A percentile compares a stretch with the other conserved stretches of the same genome.
Evolutionary conservation across 108 stramenopile genomes (phyloP).

Genomic region (Mayamaea pseudoterrestris): DNA sequence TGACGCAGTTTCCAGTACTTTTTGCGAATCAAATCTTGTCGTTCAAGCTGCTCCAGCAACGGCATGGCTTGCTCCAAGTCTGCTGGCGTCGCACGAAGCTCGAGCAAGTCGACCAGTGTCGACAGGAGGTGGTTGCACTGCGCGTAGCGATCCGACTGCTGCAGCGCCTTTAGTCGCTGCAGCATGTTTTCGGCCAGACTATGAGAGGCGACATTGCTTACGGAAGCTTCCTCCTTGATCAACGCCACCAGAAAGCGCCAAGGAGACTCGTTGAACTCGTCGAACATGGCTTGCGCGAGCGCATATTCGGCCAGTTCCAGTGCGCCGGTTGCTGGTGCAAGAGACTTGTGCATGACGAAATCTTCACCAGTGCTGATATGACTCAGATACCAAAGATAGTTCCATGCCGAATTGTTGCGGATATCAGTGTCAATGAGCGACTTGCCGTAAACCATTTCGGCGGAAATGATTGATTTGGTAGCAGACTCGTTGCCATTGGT

Average conservation of each 20-base stretch:
- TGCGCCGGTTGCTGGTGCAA: constrained; percentile 24
- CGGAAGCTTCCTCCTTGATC: constrained; percentile 58
- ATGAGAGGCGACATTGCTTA: no score
- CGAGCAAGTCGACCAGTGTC: constrained; percentile 61
- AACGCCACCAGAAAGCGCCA: constrained; percentile 72
- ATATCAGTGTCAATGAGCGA: constrained; percentile 57
- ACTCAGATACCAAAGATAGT: constrained; percentile 87
- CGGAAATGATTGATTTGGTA: no score
- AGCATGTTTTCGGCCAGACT: no score
- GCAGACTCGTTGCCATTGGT: constrained; percentile 38
- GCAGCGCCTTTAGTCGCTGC: no score
- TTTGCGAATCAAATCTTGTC: constrained; percentile 51
- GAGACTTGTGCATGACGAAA: no score
- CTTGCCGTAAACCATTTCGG: constrained; percentile 72
- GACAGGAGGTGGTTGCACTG: constrained; percentile 42
- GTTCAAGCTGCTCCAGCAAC: constrained; percentile 12
- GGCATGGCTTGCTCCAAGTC: constrained; percentile 29
- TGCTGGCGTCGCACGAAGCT: constrained; percentile 25
- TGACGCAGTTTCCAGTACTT: constrained; percentile 71
- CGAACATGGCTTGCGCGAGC: constrained; percentile 32
- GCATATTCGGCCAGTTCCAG: constrained; percentile 52
- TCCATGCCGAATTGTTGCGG: constrained; percentile 98
- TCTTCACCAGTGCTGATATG: constrained; percentile 10
- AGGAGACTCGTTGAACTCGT: constrained; percentile 80
- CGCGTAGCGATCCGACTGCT: no score